phyloP scores from a whole-genome alignment of 1,284 basidiomycete species.

The Ganoderma meredithae region DNA sequence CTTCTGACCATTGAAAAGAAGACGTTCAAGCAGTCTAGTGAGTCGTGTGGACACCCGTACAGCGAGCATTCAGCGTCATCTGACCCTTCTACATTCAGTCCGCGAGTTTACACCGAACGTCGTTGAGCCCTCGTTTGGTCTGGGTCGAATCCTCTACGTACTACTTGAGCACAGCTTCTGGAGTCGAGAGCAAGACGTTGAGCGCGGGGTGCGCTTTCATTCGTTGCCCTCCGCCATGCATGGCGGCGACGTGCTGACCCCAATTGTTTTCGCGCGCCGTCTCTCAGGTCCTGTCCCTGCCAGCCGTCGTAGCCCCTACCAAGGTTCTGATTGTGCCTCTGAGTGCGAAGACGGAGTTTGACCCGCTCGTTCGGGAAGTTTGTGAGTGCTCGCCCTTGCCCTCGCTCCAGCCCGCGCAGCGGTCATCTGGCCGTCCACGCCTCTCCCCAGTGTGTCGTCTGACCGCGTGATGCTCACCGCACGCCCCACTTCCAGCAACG shows the following conservation, averaged over 20 bases:
- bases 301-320: constrained; percentile 92
- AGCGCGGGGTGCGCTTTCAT: constrained; percentile 76
- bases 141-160: constrained; percentile 95
- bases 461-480: constrained; percentile 15
- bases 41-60: constrained; percentile 42
- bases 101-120: constrained; percentile 98
- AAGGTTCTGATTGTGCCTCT: constrained; percentile 98
- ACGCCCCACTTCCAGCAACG: constrained; percentile 59
- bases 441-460: constrained; percentile 15
- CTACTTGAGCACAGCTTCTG: constrained; percentile 97
- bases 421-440: constrained; percentile 28
- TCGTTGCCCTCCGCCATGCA: constrained; percentile 36
- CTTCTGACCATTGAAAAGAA: constrained; percentile 84
- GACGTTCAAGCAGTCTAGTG: constrained; percentile 91
- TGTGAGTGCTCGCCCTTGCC: constrained; percentile 66
- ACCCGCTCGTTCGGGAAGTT: constrained; percentile 87
- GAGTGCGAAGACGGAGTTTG: constrained; percentile 87
- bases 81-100: constrained; percentile 56
- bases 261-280: constrained; percentile 23
- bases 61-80: constrained; percentile 36
- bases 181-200: constrained; percentile 90
- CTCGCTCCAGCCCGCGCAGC: constrained; percentile 3
- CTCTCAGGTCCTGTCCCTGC: constrained; percentile 85
- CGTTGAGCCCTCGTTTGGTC: constrained; percentile 98
- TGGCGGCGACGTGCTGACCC: constrained; percentile 29